These are phyloP conservation scores for Gymnopus androsaceus DNA, from an alignment of 1,284 basidiomycete genomes.

Conservation along the genomic window DNA sequence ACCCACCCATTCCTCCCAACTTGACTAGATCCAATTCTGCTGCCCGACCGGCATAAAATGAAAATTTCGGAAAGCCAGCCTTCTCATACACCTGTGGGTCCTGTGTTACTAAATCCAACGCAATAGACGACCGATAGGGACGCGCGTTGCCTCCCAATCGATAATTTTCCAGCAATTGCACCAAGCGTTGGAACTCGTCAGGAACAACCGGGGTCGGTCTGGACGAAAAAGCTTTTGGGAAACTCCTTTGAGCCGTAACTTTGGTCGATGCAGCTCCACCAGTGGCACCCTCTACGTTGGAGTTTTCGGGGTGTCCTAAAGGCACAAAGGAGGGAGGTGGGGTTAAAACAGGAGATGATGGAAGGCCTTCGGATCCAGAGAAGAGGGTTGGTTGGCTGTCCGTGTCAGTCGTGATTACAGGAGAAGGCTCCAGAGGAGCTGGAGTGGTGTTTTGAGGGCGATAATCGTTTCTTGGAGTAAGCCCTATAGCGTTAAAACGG, in stretches of 20 bases:
- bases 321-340: background rate
- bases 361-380: background rate
- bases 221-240: background rate
- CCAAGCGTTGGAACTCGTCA: slow-evolving; percentile 13
- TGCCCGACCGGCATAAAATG: slow-evolving; percentile 46
- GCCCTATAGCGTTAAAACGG: too few relatives aligned
- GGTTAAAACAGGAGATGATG: background rate
- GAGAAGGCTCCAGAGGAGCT: background rate
- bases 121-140: slow-evolving; percentile 43
- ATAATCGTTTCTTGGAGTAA: background rate
- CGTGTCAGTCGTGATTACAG: background rate
- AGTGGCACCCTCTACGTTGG: background rate
- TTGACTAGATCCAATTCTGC: slow-evolving; percentile 45
- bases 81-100: slow-evolving; percentile 40
- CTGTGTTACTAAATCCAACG: slow-evolving; percentile 34
- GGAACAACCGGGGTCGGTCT: slow-evolving; percentile 3
- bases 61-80: slow-evolving; percentile 46
- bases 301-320: background rate
- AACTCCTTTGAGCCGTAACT: background rate
- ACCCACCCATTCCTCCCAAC: slow-evolving; percentile 42
- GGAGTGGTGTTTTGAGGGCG: background rate
- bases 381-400: background rate
- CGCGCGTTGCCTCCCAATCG: slow-evolving; percentile 33
- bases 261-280: background rate
- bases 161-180: slow-evolving; percentile 20